Conservation (phyloP, 306 rosid species). For the Urtica urens region DNA sequence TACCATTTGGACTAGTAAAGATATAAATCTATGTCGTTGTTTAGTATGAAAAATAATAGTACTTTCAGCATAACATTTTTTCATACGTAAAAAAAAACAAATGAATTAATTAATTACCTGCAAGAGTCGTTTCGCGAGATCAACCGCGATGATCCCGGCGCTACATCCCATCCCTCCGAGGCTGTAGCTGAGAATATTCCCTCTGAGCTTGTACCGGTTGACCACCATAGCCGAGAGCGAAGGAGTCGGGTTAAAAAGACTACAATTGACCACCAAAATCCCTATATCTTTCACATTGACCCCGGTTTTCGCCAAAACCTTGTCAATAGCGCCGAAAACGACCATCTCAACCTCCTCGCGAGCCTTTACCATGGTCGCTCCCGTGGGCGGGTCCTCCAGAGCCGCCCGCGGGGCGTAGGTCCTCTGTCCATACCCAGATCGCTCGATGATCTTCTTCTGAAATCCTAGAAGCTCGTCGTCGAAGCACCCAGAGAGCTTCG, state of each 20-base stretch:
- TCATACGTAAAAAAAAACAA: too few relatives aligned
- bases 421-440: conserved; percentile 47
- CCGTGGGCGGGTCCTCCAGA: conserved; percentile 24
- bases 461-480: conserved; percentile 14
- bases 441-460: conserved; percentile 39
- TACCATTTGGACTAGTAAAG: too few relatives aligned
- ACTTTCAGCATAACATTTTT: too few relatives aligned
- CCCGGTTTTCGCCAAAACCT: conserved; percentile 24
- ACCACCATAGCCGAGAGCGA: conserved; percentile 38
- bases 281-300: conserved; percentile 42
- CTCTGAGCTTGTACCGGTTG: conserved; percentile 43
- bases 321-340: conserved; percentile 23
- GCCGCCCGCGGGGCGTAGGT: conserved; percentile 34
- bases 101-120: conserved; percentile 28
- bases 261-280: conserved; percentile 32
- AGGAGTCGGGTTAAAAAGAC: conserved; percentile 47
- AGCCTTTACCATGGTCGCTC: conserved; percentile 22
- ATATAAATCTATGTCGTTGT: too few relatives aligned
- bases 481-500: background rate
- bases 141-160: conserved; percentile 41
- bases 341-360: conserved; percentile 36
- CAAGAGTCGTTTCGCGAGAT: conserved; percentile 44
- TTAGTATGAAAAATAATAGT: too few relatives aligned
- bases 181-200: conserved; percentile 38
- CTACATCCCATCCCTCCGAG: conserved; percentile 70